These are phyloP conservation scores for Lactarius hengduanensis DNA, from an alignment of 768 basidiomycete genomes.

Conservation along the genomic window DNA sequence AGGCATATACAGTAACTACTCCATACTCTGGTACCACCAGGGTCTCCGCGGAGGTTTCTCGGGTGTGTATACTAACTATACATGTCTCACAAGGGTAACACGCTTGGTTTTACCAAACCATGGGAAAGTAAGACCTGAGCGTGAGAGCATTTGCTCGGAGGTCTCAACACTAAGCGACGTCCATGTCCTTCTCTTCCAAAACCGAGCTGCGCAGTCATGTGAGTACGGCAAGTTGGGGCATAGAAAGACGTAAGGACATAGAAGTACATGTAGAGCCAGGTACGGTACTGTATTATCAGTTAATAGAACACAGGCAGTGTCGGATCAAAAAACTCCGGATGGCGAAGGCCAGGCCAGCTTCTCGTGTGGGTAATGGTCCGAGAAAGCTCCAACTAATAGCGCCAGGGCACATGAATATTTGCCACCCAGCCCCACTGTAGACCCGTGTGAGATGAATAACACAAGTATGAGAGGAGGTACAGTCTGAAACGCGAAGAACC, in stretches of 20 bases:
- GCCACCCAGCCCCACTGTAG: background rate
- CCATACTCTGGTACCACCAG: background rate
- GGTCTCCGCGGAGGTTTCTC: background rate
- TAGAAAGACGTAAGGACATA: background rate
- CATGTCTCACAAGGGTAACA: background rate
- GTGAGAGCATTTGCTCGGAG: background rate
- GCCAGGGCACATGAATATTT: background rate
- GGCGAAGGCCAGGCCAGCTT: background rate
- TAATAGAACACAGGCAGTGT: background rate
- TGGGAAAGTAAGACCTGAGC: background rate
- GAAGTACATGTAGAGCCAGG: background rate
- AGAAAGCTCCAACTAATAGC: background rate
- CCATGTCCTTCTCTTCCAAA: background rate
- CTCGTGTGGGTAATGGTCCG: background rate
- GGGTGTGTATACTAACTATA: background rate
- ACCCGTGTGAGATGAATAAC: background rate
- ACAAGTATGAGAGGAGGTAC: background rate
- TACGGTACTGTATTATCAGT: background rate
- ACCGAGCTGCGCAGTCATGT: background rate
- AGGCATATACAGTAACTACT: background rate
- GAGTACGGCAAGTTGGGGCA: background rate
- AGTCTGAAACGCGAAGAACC: background rate
- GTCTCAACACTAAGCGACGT: background rate
- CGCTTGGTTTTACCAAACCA: background rate
- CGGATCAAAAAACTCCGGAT: background rate